A percentile compares a stretch with the other conserved stretches of the same genome.
phyloP scores from a whole-genome alignment of 1,139 yeast species.

The Taphrina betulina region DNA sequence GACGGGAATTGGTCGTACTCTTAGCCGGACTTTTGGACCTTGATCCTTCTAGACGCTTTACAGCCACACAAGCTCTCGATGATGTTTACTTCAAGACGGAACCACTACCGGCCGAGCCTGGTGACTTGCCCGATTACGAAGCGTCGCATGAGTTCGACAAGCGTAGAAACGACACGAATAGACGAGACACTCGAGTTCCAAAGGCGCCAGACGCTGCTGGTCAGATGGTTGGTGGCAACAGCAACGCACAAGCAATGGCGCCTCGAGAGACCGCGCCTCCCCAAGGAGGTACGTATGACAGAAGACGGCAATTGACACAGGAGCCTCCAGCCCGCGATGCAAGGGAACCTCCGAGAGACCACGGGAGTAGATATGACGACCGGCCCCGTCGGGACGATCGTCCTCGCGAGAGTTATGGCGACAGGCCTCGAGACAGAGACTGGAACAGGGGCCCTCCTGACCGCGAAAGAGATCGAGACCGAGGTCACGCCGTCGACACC shows the following conservation, averaged over 20 bases:
- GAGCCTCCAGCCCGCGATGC: background rate
- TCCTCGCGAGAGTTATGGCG: no score
- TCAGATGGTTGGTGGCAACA: constrained; percentile 14
- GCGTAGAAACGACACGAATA: constrained; percentile 46
- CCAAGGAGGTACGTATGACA: background rate
- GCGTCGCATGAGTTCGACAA: constrained; percentile 89
- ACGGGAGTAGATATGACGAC: constrained; percentile 12
- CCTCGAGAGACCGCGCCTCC: constrained; percentile 13
- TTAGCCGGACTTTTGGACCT: constrained; percentile 57
- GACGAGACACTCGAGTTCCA: constrained; percentile 1
- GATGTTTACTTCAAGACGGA: constrained; percentile 65
- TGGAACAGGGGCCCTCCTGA: no score
- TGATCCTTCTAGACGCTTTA: constrained; percentile 69
- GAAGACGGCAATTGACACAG: background rate
- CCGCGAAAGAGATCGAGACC: no score
- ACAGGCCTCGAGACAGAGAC: constrained; percentile 6
- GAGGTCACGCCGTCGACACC: no score
- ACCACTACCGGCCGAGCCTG: constrained; percentile 61
- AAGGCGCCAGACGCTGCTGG: constrained; percentile 30
- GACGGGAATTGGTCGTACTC: constrained; percentile 49
- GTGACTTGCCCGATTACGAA: constrained; percentile 66
- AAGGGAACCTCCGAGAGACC: background rate
- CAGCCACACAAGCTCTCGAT: constrained; percentile 73
- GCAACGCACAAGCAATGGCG: constrained; percentile 10
- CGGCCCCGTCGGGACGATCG: constrained; percentile 15